These are phyloP conservation scores for Alternaria incomplexa DNA, from an alignment of 2,329 filamentous ascomycete species.

Conservation along the genomic window DNA sequence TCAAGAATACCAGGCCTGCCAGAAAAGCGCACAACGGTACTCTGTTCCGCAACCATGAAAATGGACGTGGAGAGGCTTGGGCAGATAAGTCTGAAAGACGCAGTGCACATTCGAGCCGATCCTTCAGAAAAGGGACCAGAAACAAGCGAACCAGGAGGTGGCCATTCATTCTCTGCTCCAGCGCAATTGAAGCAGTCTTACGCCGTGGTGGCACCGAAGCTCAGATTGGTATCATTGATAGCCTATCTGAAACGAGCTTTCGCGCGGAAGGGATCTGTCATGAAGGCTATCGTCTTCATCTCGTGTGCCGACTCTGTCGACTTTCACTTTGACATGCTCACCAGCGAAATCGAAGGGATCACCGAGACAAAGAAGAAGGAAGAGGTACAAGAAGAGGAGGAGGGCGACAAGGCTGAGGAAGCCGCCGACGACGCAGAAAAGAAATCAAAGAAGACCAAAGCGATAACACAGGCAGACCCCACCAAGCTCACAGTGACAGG, in stretches of 20 bases:
- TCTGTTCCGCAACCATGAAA: slow-evolving; percentile 98
- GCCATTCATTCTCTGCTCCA: slow-evolving; percentile 76
- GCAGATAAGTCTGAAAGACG: slow-evolving; percentile 93
- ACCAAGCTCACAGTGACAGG: slow-evolving; percentile 61
- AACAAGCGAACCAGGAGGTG: slow-evolving; percentile 51
- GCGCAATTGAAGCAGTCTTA: slow-evolving; percentile 94
- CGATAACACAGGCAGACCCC: slow-evolving; percentile 48
- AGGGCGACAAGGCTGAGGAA: slow-evolving; percentile 19
- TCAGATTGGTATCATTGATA: slow-evolving; percentile 86
- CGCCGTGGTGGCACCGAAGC: slow-evolving; percentile 83
- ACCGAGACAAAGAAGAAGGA: slow-evolving; percentile 30
- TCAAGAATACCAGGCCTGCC: slow-evolving; percentile 70
- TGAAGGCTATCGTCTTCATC: slow-evolving; percentile 97
- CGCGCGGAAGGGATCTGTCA: slow-evolving; percentile 84
- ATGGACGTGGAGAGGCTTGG: slow-evolving; percentile 94
- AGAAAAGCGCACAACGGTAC: slow-evolving; percentile 78
- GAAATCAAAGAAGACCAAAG: slow-evolving; percentile 47
- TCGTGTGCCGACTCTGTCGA: slow-evolving; percentile 97
- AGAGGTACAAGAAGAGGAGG: slow-evolving; percentile 29
- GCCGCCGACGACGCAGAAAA: slow-evolving; percentile 15
- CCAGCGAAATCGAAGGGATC: slow-evolving; percentile 45
- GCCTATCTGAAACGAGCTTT: slow-evolving; percentile 87
- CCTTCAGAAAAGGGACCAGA: slow-evolving; percentile 59
- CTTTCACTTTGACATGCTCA: slow-evolving; percentile 90
- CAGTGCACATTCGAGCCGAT: slow-evolving; percentile 81